Conservation (phyloP, 2,329 filamentous ascomycete species). For the Penicillium glabrum region DNA sequence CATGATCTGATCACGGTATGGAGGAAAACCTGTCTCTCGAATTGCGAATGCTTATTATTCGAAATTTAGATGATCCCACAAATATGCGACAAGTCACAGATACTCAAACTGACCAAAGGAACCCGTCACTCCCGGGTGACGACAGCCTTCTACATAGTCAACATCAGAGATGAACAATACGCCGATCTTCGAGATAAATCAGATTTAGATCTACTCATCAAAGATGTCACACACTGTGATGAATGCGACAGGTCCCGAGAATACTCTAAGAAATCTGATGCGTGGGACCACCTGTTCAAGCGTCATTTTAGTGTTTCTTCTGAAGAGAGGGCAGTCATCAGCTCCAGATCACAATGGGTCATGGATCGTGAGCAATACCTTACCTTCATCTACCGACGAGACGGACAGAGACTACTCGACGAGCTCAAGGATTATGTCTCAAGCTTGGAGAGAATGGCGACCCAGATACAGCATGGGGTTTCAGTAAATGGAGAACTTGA, state of each 20-base stretch:
- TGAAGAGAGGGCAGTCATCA: not conserved
- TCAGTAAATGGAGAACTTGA: conserved; percentile 8
- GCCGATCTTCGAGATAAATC: not conserved
- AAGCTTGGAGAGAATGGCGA: not conserved
- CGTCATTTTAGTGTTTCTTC: not conserved
- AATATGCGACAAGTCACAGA: not conserved
- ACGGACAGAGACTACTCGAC: not conserved
- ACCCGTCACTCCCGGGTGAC: not conserved
- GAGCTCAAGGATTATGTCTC: not conserved
- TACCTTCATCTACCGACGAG: not conserved
- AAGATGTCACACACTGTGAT: not conserved
- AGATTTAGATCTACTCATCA: not conserved
- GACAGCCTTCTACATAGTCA: not conserved
- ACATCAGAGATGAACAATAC: not conserved
- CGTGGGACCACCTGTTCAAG: not conserved
- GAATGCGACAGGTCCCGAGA: not conserved
- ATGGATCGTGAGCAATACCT: not conserved
- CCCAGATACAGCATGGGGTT: conserved; percentile 10
- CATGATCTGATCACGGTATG: conserved; percentile 1
- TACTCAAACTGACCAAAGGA: not conserved
- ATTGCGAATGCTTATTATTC: no score
- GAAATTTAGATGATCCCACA: not conserved
- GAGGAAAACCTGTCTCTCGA: not conserved
- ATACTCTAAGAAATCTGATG: not conserved
- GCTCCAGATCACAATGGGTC: not conserved